phyloP scores from a whole-genome alignment of 306 rosid species.

The Rubus parviflorus region DNA sequence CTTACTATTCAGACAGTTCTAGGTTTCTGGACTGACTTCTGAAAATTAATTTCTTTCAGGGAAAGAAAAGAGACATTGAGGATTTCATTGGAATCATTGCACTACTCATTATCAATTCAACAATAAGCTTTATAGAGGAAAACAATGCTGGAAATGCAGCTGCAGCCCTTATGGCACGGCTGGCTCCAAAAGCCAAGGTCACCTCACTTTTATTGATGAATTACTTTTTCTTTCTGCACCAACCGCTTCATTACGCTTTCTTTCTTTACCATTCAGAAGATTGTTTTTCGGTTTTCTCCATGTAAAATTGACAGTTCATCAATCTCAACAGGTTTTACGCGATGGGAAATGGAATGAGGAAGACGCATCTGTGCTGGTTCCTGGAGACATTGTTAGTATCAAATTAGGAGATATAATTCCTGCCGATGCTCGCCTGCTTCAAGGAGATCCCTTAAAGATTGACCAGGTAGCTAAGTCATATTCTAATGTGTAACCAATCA shows the following conservation, averaged over 20 bases:
- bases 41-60: constrained; percentile 10
- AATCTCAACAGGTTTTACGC: constrained; percentile 18
- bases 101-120: constrained; percentile 25
- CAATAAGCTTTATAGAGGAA: constrained; percentile 32
- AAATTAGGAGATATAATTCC: constrained; percentile 32
- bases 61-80: constrained; percentile 11
- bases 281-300: background rate
- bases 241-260: background rate
- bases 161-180: constrained; percentile 32
- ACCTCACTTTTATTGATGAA: constrained; percentile 3
- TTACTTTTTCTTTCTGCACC: background rate
- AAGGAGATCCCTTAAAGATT: constrained; percentile 28
- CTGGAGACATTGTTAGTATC: constrained; percentile 30
- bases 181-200: constrained; percentile 33
- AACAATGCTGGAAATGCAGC: constrained; percentile 33
- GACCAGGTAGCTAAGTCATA: constrained; percentile 19
- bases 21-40: constrained; percentile 7
- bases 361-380: constrained; percentile 32
- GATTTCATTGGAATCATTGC: constrained; percentile 24
- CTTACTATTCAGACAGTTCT: background rate
- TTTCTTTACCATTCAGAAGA: background rate
- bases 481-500: background rate
- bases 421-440: constrained; percentile 29
- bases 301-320: background rate
- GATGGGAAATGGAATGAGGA: constrained; percentile 29